Base-by-base conservation (phyloP, 2,329 filamentous ascomycete genomes). In the Ceratocystis papillata region DNA sequence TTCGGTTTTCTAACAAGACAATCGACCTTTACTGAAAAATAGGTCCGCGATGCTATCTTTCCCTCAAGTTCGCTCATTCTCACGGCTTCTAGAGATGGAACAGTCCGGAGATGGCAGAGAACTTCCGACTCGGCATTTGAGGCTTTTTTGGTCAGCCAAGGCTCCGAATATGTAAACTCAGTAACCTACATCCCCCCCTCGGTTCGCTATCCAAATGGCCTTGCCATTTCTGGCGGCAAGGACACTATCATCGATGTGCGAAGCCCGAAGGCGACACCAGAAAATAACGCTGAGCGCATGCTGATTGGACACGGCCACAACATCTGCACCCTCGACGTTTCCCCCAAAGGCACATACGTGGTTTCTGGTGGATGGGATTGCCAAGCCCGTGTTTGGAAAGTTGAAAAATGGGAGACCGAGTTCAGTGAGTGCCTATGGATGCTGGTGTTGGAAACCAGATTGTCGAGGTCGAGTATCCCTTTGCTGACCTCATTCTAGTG, bases 351-450 rank as follows among this genome's bases (percentile, higher is more conserved):
- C 1, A 83, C 78, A 59, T 89, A 85, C 74, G 80, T 97, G 50
- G 86, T 96, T 60, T 97, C 93, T 70, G 94, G 93, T 41, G 89
- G 92, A 71, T 99, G 94, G 94, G 94, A 99, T 75, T 84, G 84
- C 37, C 88, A 91, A 69, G 92, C 90, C 33, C 87, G 90, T 65
- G 78, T 97, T 64, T 99, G 94, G 94, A 82, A 81, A 69, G 79
- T 94, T n/a, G 83, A 84, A 50, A 91, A 87, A 70, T 96, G 93
- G 89, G 90, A 95, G 73, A 83, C 83, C 8, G 83, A 88, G 69
- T 77, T 85, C 12, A 73, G 67, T 68, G 65, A 61, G 67, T 41
- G 78, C 5, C 25, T 1, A 7, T 33, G 8, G 12, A 15, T 41
- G 37, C 37, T 41, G 10, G 2, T 41, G 7, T 20, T 5, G 7